These are phyloP conservation scores for Coemansia pectinata DNA, from an alignment of 192 early-diverging fungal species.

Conservation along the genomic window DNA sequence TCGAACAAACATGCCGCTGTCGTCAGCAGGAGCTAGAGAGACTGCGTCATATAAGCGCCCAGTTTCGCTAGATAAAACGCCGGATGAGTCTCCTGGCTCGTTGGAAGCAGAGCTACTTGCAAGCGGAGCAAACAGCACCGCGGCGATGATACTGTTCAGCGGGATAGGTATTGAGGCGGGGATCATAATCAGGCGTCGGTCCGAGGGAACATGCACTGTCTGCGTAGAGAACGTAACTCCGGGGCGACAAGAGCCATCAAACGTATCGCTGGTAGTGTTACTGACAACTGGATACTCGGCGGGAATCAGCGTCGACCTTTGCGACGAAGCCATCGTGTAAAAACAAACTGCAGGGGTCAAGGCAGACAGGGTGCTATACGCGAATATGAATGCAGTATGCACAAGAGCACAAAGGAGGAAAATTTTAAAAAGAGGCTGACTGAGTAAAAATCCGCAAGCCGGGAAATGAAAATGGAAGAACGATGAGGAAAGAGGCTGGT, in stretches of 20 bases:
- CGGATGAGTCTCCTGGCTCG: background rate
- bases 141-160: slow-evolving; percentile 14
- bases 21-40: background rate
- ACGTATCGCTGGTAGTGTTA: background rate
- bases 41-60: background rate
- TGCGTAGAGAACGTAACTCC: slow-evolving; percentile 22
- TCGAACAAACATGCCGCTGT: background rate
- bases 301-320: slow-evolving; percentile 2
- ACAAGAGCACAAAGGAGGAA: slow-evolving; percentile 1
- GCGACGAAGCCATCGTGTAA: background rate
- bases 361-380: background rate
- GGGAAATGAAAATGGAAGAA: slow-evolving; percentile 7
- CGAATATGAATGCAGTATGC: background rate
- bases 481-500: background rate
- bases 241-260: slow-evolving; percentile 1
- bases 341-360: background rate
- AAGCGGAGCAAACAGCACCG: slow-evolving; percentile 6
- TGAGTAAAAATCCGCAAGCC: background rate
- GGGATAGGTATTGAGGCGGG: slow-evolving; percentile 17
- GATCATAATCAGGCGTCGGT: slow-evolving; percentile 32
- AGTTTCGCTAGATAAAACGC: background rate
- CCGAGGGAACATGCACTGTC: slow-evolving; percentile 25
- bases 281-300: slow-evolving; percentile 17
- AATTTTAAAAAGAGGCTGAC: background rate
- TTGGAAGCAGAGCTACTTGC: background rate